Evolutionary conservation across 225 moss, liverwort and hornwort species (phyloP), one percentile per base, ranked within the genome.

Genomic region (Ulota crispa): DNA sequence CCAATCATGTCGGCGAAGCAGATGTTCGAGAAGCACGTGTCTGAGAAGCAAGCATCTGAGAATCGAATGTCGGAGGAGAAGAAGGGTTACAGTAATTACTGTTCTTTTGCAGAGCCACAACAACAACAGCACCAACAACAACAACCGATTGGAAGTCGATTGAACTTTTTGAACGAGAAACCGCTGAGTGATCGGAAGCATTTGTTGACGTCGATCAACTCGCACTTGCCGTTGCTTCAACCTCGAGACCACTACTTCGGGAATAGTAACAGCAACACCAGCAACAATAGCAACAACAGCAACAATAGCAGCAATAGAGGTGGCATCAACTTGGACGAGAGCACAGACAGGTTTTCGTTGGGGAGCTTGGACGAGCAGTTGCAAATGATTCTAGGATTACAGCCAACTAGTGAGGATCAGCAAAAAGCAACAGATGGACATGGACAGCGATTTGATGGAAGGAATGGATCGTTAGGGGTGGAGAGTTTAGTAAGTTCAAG

Each of bases 171-270:
- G 5, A 18, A 18, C 2, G 50, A 50, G 50, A 50, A 50, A 50
- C 50, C 50, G 18, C 4, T 50, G 50, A 50, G 18, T 50, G 50
- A 82, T 47, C 21, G 4, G 8, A 82, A 60, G 6, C 36, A 45
- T 2, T 30, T 83, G 16, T 50, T 89, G 30, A 84, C 87, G 43
- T 89, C 87, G 15, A 78, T 85, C 12, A 89, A 87, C 64, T 60
- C 84, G 45, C 84, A 86, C 9, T 53, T 86, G 24, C 85, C 87
- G 10, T 70, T 87, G 30, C 80, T 87, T 12, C 89, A 87, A 3
- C 78, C 85, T 4, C 53, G 42, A 10, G 85, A 88, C 8, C 73
- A 39, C 20, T 23, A 83, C 32, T 60, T 81, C 3, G 18, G 18
- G 1, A 42, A 8, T 1, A 27, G 24, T 13, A 80, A 55, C 5